Conservation (phyloP, 164 flowering plant genomes). For the Chloranthus sessilifolius region DNA sequence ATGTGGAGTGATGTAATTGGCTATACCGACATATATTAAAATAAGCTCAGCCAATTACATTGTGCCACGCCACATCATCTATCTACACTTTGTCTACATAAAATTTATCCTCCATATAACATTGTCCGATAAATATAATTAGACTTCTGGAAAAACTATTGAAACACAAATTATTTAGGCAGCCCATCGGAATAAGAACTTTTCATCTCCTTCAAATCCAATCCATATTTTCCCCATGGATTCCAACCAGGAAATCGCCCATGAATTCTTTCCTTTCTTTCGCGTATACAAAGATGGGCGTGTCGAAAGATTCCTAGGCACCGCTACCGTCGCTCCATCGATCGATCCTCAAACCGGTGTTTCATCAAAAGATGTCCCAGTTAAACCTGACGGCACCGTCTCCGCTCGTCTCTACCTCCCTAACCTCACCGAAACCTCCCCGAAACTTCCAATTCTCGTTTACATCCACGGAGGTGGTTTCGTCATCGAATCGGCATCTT, state of each 20-base stretch:
- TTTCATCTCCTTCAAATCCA: too few species aligned
- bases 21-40: too few species aligned
- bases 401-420: conserved; percentile 39
- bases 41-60: too few species aligned
- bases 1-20: too few species aligned
- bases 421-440: conserved; percentile 1
- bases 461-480: conserved; percentile 44
- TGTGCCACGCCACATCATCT: too few species aligned
- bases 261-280: conserved; percentile 18
- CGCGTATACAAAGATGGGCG: conserved; percentile 24
- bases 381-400: conserved; percentile 15
- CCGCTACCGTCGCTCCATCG: conserved; percentile 18
- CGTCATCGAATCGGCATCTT: conserved; percentile 23
- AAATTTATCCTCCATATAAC: too few species aligned
- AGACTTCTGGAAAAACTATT: too few species aligned
- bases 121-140: too few species aligned
- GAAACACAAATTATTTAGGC: too few species aligned
- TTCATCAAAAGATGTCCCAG: conserved; percentile 27
- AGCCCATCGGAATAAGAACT: too few species aligned
- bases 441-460: conserved; percentile 21
- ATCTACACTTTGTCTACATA: too few species aligned
- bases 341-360: conserved; percentile 20
- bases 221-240: conserved; percentile 6
- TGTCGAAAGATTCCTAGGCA: conserved; percentile 17
- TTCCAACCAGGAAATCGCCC: conserved; percentile 13